Base-by-base conservation (phyloP, 2,329 filamentous ascomycete genomes). In the Hyphodiscus sp. region DNA sequence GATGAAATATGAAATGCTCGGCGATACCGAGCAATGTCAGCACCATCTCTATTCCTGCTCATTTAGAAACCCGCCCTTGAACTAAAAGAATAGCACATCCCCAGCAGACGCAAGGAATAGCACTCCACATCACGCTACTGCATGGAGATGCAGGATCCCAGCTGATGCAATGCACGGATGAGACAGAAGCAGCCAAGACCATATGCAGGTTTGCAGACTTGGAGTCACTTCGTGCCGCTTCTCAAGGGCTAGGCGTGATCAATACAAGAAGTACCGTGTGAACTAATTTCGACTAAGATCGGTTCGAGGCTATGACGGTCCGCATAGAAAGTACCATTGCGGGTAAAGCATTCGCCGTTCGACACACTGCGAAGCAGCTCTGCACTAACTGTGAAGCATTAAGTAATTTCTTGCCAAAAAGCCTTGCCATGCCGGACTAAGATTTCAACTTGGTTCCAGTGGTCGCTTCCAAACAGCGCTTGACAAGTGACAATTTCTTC, bases 91-190 rank as follows among this genome's bases (percentile, higher is more conserved):
- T 38, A n/a, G 11, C 33, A 38, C 33, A 38, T 15, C 16, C 26
- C 50, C 38, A 46, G 43, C 33, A 38, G 33, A 10, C 33, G 33
- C 33, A 38, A 38, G 33, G n/a, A 13, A 38, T 15, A 38, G 11
- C 51, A 41, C 43, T 51, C 48, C 52, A 44, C 52, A 47, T 51
- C 16, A 23, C 48, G 41, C 49, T 51, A 54, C 51, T 52, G 51
- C 51, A 52, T n/a, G 23, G 16, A 44, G 26, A 26, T 4, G 23
- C 23, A 26, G 23, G 23, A 26, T 26, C 23, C 23, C 45, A 52
- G 45, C 48, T 23, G 15, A 16, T 29, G 11, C 43, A 33, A 43
- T 54, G 52, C 52, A 54, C 29, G 33, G 16, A 33, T 42, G 38
- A n/a, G 16, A 38, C 11, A n/a, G 33, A 5, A 38, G 33, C 33